Conservation (phyloP, 2,329 filamentous ascomycete species). For the Teratosphaeria epicoccoides region DNA sequence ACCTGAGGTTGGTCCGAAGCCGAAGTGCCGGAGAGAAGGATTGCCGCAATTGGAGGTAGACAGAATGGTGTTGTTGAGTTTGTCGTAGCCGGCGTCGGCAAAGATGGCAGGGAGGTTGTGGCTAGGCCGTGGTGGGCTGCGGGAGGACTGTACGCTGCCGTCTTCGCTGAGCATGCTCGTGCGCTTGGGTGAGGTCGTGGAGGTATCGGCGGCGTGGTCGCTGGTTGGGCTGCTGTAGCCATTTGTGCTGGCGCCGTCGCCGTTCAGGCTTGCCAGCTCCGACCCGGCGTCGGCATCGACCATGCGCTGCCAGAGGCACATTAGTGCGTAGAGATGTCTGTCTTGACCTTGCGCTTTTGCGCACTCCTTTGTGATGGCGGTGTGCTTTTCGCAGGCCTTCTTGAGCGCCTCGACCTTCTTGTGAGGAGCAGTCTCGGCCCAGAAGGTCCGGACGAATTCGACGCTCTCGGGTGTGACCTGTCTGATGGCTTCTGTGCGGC, state of each 20-base stretch:
- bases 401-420: conserved; percentile 78
- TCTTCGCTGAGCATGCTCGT: conserved; percentile 42
- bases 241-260: conserved; percentile 46
- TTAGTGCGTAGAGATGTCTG: conserved; percentile 84
- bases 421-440: conserved; percentile 75
- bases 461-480: conserved; percentile 72
- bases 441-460: conserved; percentile 88
- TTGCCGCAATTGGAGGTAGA: conserved; percentile 99
- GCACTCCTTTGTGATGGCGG: conserved; percentile 68
- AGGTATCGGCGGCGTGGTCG: conserved; percentile 29
- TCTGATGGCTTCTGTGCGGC: conserved; percentile 86
- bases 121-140: conserved; percentile 38
- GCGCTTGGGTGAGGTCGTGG: conserved; percentile 44
- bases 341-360: conserved; percentile 86
- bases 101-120: conserved; percentile 63
- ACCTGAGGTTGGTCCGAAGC: conserved; percentile 86
- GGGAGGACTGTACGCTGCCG: conserved; percentile 32
- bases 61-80: conserved; percentile 84
- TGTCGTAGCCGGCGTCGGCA: conserved; percentile 83
- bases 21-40: conserved; percentile 86
- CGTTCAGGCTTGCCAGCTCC: conserved; percentile 32
- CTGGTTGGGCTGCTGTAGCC: conserved; percentile 43
- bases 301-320: conserved; percentile 86
- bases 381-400: conserved; percentile 75
- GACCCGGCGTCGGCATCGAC: conserved; percentile 58